Evolutionary conservation across 2,329 filamentous ascomycete genomes (phyloP), one percentile per base, ranked within the genome.

Genomic region (Aurifilum marmelostoma): DNA sequence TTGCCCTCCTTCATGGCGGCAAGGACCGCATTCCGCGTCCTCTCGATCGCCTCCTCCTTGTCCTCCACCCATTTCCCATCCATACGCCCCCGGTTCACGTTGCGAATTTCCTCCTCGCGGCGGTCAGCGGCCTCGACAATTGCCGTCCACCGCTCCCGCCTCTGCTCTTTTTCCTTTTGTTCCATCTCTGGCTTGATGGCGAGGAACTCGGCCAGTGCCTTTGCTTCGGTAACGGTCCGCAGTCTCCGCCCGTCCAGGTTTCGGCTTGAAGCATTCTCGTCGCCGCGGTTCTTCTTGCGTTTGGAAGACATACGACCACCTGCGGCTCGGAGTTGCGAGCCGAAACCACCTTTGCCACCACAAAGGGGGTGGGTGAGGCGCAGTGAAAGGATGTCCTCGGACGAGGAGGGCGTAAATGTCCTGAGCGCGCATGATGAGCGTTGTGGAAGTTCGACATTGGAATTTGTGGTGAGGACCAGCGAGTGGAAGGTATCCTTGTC

Each of bases 101-200:
- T 89, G 79, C 88, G 90, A 65, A 97, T 88, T 76, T 97, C 94
- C 47, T 93, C 91, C 75, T 97, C 91, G 74, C 90, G 91, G 71
- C 89, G 87, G 78, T 98, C 95, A 0, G 96, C 90, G 69, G 91
- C 85, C 63, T 95, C 92, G 16, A 98, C 91, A 67, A 98, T 91
- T 76, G 94, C 88, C 78, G 97, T 90, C 93, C 94, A 97, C 62
- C 94, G 84, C 79, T 92, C 89, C 60, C 92, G 87, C 62, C 94
- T 88, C 80, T 92, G 91, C 77, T 97, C 94, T 76, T 94, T 95
- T 78, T 98, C 94, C 77, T 93, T 93, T 80, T 91, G 90, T 72
- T 97, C 96, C 95, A 99, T 97, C 71, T 97, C 95, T 0, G 97
- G 96, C 78, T 98, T 97, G 73, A 97, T 92, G 2, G 94, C 93